phyloP scores from a whole-genome alignment of 2,329 filamentous ascomycete genomes.

The Fusarium robinianum region DNA sequence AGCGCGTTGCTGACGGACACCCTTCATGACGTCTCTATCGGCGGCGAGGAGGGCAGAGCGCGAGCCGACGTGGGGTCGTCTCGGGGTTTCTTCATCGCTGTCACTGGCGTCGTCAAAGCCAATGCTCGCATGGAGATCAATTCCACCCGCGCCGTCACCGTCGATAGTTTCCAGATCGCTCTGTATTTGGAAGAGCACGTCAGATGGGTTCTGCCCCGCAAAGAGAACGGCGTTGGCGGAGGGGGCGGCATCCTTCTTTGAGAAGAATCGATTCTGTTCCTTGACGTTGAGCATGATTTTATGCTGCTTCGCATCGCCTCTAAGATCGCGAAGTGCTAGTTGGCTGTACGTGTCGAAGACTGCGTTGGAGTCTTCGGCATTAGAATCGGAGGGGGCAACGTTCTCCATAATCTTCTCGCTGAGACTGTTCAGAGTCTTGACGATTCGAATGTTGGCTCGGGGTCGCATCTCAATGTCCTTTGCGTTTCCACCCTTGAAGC shows the following conservation, averaged over 20 bases:
- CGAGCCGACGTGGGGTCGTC: constrained; percentile 67
- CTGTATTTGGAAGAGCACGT: constrained; percentile 68
- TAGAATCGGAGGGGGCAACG: constrained; percentile 76
- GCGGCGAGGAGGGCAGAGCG: constrained; percentile 67
- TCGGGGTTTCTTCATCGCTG: constrained; percentile 64
- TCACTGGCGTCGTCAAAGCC: constrained; percentile 73
- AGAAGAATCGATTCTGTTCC: constrained; percentile 84
- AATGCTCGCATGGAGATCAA: constrained; percentile 66
- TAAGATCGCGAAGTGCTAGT: constrained; percentile 79
- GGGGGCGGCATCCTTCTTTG: constrained; percentile 56
- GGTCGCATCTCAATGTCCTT: constrained; percentile 92
- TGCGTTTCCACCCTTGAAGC: constrained; percentile 77
- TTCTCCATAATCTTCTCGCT: constrained; percentile 93
- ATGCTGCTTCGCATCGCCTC: constrained; percentile 72
- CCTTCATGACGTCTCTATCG: constrained; percentile 67
- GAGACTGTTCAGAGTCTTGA: constrained; percentile 84
- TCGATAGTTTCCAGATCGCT: constrained; percentile 62
- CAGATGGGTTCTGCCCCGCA: constrained; percentile 68
- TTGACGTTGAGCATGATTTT: constrained; percentile 85
- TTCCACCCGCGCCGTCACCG: constrained; percentile 52
- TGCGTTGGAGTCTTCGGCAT: constrained; percentile 60
- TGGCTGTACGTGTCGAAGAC: constrained; percentile 76
- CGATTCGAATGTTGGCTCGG: constrained; percentile 79
- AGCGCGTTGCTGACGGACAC: constrained; percentile 64
- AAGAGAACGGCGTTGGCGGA: constrained; percentile 58